These are phyloP conservation scores for Erucastrum elatum DNA, from an alignment of 345 rosid genomes.

Conservation along the genomic window DNA sequence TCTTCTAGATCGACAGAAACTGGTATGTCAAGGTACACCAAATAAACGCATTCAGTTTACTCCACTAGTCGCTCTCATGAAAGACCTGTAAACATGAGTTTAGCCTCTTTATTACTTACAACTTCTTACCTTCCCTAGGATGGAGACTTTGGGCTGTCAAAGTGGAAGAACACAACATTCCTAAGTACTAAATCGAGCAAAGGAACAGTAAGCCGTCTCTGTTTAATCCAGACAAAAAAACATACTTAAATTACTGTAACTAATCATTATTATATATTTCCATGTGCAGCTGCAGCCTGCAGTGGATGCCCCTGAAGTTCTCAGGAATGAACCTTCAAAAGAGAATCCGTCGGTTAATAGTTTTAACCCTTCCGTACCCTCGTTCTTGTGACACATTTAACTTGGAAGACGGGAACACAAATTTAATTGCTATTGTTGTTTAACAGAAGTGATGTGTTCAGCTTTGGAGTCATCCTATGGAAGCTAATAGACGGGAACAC, in stretches of 20 bases:
- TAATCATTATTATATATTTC: neutral
- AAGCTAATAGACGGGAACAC: conserved; percentile 44
- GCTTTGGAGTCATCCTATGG: conserved; percentile 83
- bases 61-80: neutral
- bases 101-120: neutral
- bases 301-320: conserved; percentile 98
- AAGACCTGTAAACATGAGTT: neutral
- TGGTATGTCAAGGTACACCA: conserved; percentile 84
- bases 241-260: neutral
- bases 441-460: conserved; percentile 83
- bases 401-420: neutral
- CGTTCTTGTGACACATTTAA: neutral
- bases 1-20: conserved; percentile 77
- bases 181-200: conserved; percentile 70
- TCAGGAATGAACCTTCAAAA: conserved; percentile 79
- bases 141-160: conserved; percentile 92
- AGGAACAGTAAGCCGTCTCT: conserved; percentile 64
- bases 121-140: conserved; percentile 45
- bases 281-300: conserved; percentile 76
- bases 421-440: neutral
- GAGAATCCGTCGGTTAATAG: conserved; percentile 54
- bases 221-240: neutral
- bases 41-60: neutral
- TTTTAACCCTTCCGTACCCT: neutral
- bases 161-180: conserved; percentile 75